phyloP scores from a whole-genome alignment of 257 asterid genomes.

The Penstemon barbatus region DNA sequence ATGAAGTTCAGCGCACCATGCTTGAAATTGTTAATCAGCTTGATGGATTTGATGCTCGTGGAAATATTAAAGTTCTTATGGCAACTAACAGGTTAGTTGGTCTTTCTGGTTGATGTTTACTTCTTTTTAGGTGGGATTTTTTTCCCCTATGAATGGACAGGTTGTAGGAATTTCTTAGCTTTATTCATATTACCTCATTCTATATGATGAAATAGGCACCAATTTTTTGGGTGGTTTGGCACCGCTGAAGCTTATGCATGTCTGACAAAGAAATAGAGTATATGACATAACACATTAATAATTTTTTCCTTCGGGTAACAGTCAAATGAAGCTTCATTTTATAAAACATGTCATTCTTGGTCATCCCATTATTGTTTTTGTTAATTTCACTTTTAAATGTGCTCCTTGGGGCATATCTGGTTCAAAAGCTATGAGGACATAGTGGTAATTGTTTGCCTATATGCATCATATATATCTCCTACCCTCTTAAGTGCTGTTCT shows the following conservation, averaged over 20 bases:
- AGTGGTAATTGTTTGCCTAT: neutral
- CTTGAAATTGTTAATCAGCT: conserved; percentile 98
- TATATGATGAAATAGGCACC: neutral
- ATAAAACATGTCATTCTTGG: neutral
- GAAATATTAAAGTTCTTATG: conserved; percentile 95
- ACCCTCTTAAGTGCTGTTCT: neutral
- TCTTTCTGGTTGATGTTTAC: neutral
- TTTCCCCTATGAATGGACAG: neutral
- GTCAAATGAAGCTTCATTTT: neutral
- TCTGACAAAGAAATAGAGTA: neutral
- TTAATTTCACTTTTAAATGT: neutral
- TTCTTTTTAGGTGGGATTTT: neutral
- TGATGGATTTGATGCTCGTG: conserved; percentile 99
- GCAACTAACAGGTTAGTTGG: conserved; percentile 81
- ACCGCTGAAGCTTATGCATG: neutral
- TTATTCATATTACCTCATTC: neutral
- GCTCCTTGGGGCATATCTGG: neutral
- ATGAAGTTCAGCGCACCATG: conserved; percentile 99
- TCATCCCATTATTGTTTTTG: neutral
- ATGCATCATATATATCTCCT: neutral
- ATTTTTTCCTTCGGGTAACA: neutral
- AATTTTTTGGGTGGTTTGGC: neutral
- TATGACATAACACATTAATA: neutral
- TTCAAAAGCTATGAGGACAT: neutral
- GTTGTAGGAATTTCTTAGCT: neutral